These are phyloP conservation scores for Lentinula sp. DNA, from an alignment of 768 basidiomycete species.

Conservation along the genomic window DNA sequence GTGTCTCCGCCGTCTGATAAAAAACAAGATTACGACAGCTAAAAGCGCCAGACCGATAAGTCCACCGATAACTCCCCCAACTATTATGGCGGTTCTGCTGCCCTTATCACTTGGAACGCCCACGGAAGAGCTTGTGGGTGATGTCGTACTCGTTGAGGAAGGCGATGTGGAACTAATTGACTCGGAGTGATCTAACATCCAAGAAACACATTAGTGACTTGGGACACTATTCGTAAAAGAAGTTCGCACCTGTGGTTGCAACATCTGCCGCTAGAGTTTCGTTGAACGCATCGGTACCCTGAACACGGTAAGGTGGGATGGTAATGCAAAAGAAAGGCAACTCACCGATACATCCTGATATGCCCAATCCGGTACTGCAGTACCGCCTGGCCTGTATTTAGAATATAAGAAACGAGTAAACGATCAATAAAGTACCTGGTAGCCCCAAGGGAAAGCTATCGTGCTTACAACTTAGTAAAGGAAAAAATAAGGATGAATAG, in stretches of 20 bases:
- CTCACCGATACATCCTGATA: background rate
- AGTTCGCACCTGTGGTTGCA: background rate
- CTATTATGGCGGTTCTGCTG: background rate
- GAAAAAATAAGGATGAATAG: background rate
- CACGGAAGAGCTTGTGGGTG: background rate
- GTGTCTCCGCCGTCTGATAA: background rate
- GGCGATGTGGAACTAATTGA: background rate
- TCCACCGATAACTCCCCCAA: constrained; percentile 2
- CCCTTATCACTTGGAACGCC: background rate
- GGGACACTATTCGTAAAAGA: background rate
- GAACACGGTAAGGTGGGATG: background rate
- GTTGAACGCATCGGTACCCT: background rate
- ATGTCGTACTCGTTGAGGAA: background rate
- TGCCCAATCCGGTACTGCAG: constrained; percentile 4
- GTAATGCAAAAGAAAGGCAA: background rate
- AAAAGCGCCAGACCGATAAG: background rate
- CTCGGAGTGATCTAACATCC: background rate
- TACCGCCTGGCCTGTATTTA: background rate
- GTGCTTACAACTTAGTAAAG: background rate
- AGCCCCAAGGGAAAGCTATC: background rate
- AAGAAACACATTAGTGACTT: background rate
- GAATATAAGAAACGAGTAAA: background rate
- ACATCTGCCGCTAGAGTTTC: background rate
- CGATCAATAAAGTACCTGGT: background rate
- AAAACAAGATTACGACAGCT: background rate